Conservation (phyloP, 768 basidiomycete genomes). For the Boletus patriciae region DNA sequence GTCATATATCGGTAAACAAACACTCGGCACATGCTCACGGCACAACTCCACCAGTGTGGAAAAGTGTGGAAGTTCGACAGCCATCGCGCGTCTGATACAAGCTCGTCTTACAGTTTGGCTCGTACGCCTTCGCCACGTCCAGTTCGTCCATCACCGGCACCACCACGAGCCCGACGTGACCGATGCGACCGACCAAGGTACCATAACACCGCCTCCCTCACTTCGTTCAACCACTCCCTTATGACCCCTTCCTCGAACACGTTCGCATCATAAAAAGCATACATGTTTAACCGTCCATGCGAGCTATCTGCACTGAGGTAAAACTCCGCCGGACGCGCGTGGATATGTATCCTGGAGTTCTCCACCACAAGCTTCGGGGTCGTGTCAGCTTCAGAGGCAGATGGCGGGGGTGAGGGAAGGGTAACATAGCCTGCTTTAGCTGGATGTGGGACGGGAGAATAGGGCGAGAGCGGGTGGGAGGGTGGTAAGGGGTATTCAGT, state of each 20-base stretch:
- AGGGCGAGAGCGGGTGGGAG: slow-evolving; percentile 24
- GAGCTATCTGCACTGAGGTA: slow-evolving; percentile 44
- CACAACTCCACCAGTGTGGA: no score
- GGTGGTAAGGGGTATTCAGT: slow-evolving; percentile 36
- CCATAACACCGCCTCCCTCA: slow-evolving; percentile 34
- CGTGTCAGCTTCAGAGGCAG: not conserved
- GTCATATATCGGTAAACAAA: no score
- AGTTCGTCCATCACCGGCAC: no score
- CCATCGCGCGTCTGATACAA: not conserved
- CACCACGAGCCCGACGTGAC: not conserved
- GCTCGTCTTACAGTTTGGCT: not conserved
- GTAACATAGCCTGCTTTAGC: slow-evolving; percentile 5
- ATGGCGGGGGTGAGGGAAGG: not conserved
- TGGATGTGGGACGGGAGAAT: slow-evolving; percentile 16
- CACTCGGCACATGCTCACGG: no score
- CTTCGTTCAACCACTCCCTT: slow-evolving; percentile 50
- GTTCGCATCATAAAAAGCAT: slow-evolving; percentile 44
- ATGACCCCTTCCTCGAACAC: slow-evolving; percentile 43
- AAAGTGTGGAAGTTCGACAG: no score
- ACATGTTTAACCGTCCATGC: slow-evolving; percentile 34
- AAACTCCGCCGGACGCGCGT: slow-evolving; percentile 44
- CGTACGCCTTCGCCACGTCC: not conserved
- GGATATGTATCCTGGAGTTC: slow-evolving; percentile 28
- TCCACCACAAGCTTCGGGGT: slow-evolving; percentile 16
- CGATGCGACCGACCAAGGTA: slow-evolving; percentile 26